Conservation (phyloP, 768 basidiomycete species). For the Lentinula sp. region DNA sequence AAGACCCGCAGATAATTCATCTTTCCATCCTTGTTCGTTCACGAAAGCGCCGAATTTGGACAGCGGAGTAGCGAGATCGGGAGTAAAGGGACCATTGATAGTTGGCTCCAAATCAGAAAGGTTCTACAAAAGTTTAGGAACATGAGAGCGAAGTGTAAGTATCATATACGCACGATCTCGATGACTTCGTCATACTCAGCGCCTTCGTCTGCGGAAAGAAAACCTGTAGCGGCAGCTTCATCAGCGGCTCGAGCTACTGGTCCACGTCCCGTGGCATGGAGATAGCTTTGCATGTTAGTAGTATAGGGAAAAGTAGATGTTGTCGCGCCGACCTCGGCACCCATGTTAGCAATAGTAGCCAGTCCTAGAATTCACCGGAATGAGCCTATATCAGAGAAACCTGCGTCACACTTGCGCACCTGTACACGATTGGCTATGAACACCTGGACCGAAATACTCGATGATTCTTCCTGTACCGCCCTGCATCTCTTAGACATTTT, state of each 20-base stretch:
- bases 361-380: conserved; percentile 42
- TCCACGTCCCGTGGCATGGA: conserved; percentile 83
- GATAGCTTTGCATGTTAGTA: conserved; percentile 80
- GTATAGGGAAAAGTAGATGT: conserved; percentile 98
- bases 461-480: conserved; percentile 95
- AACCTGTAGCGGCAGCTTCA: conserved; percentile 69
- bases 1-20: conserved; percentile 82
- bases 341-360: conserved; percentile 98
- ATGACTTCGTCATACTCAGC: conserved; percentile 94
- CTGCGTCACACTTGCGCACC: conserved; percentile 36
- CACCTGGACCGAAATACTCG: conserved; percentile 96
- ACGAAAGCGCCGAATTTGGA: conserved; percentile 83
- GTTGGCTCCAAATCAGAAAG: conserved; percentile 85
- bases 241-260: conserved; percentile 87
- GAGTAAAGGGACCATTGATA: conserved; percentile 97
- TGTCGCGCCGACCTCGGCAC: conserved; percentile 99
- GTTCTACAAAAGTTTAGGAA: conserved; percentile 44
- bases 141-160: background rate
- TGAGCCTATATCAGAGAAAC: background rate
- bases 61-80: conserved; percentile 90
- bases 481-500: conserved; percentile 28
- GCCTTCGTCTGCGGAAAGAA: conserved; percentile 76
- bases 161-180: conserved; percentile 64
- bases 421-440: conserved; percentile 85
- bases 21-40: conserved; percentile 86